A percentile compares a stretch with the other conserved stretches of the same genome.
These are phyloP conservation scores for Leavenworthia alabamica DNA, from an alignment of 345 rosid genomes.

Conservation along the genomic window DNA sequence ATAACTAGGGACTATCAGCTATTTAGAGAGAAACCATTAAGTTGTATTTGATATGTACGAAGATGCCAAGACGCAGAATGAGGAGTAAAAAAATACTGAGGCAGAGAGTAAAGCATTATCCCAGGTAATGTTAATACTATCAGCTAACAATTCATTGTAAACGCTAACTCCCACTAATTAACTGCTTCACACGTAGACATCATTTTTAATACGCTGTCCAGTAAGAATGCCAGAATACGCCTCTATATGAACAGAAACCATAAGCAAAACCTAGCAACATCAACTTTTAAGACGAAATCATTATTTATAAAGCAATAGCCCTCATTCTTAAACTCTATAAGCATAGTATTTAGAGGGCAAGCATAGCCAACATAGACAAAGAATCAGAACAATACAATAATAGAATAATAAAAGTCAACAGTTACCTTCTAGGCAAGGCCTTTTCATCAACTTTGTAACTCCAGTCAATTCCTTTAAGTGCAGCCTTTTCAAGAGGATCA, in stretches of 20 bases:
- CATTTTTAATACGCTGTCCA: neutral
- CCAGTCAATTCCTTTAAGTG: slow-evolving; percentile 97
- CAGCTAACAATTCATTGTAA: neutral
- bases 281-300: neutral
- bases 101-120: neutral
- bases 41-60: neutral
- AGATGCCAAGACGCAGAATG: neutral
- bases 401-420: neutral
- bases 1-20: neutral
- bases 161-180: neutral
- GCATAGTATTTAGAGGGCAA: neutral
- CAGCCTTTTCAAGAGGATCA: slow-evolving; percentile 99
- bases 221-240: neutral
- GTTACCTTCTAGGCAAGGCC: slow-evolving; percentile 94
- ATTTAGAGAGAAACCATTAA: slow-evolving; percentile 2
- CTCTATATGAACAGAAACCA: neutral
- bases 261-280: neutral
- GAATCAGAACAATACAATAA: neutral
- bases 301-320: neutral
- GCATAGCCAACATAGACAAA: slow-evolving; percentile 2
- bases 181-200: neutral
- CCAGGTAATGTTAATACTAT: neutral
- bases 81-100: neutral
- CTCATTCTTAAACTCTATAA: neutral
- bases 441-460: slow-evolving; percentile 97